These are phyloP conservation scores for Monosporascus sp. DNA, from an alignment of 2,329 filamentous ascomycete species.

Conservation along the genomic window DNA sequence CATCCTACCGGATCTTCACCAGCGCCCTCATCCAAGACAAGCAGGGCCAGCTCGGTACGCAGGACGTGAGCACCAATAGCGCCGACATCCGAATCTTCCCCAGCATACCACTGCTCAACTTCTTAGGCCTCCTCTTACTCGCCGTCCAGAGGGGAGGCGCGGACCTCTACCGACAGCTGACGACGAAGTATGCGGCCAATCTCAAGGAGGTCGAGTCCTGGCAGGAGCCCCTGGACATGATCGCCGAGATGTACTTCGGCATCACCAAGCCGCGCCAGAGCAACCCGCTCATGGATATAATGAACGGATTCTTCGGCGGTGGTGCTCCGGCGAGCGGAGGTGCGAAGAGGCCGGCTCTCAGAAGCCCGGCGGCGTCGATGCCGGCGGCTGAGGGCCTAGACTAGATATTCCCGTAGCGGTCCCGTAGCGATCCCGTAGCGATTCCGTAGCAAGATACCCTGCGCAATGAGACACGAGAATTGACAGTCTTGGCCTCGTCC, in stretches of 20 bases:
- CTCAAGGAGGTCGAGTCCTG: conserved; percentile 73
- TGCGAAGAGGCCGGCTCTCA: conserved; percentile 36
- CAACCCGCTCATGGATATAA: conserved; percentile 96
- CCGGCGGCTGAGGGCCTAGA: conserved; percentile 57
- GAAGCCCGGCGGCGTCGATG: conserved; percentile 40
- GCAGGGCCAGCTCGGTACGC: conserved; percentile 57
- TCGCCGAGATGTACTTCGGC: conserved; percentile 95
- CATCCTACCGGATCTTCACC: conserved; percentile 72
- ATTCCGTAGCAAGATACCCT: neutral
- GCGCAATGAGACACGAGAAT: neutral
- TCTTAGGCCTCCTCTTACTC: conserved; percentile 77
- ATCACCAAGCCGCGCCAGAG: conserved; percentile 83
- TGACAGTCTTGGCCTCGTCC: too few species aligned
- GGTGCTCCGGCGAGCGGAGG: conserved; percentile 33
- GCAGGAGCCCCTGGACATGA: conserved; percentile 76
- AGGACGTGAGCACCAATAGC: conserved; percentile 71
- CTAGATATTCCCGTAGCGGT: conserved; percentile 27
- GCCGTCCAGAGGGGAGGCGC: conserved; percentile 71
- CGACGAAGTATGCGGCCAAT: conserved; percentile 72
- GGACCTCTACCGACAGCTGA: conserved; percentile 79
- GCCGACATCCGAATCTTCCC: conserved; percentile 80
- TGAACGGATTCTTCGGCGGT: conserved; percentile 89
- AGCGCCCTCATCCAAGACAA: conserved; percentile 54
- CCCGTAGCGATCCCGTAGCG: neutral
- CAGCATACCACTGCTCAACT: conserved; percentile 89